phyloP scores from a whole-genome alignment of 75 land plant genomes.

The Adiantum capillusveneris region DNA sequence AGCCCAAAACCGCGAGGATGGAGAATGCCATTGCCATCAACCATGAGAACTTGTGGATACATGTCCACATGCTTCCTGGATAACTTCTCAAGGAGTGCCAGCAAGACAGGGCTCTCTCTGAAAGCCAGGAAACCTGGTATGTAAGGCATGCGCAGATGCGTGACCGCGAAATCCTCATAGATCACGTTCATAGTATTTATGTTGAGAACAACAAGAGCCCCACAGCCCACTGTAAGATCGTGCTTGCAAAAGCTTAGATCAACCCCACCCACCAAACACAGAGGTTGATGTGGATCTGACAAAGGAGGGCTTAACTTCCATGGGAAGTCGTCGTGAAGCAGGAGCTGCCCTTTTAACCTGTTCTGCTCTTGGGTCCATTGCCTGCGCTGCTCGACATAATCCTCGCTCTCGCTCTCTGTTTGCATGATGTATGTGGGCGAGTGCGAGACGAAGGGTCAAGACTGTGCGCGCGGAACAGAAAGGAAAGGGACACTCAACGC shows the following conservation, averaged over 20 bases:
- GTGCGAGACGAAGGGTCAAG: too few species aligned
- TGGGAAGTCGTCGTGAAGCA: slow-evolving; percentile 47
- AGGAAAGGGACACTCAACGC: too few species aligned
- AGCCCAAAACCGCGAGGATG: slow-evolving; percentile 94
- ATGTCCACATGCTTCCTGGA: background rate
- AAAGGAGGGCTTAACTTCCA: slow-evolving; percentile 28
- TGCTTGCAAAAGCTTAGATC: slow-evolving; percentile 77
- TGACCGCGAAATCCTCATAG: slow-evolving; percentile 57
- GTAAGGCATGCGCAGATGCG: slow-evolving; percentile 53
- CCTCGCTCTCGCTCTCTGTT: too few species aligned
- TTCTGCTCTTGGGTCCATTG: slow-evolving; percentile 34
- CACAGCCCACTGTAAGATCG: slow-evolving; percentile 60
- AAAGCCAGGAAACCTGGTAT: slow-evolving; percentile 89
- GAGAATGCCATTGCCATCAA: slow-evolving; percentile 87
- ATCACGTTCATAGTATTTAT: slow-evolving; percentile 41
- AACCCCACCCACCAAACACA: slow-evolving; percentile 77
- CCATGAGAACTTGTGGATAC: slow-evolving; percentile 60
- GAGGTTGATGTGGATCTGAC: background rate
- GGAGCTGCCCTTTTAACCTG: slow-evolving; percentile 37
- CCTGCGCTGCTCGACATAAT: slow-evolving; percentile 5
- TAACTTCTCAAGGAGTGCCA: background rate
- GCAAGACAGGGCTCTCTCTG: slow-evolving; percentile 37
- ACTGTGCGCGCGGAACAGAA: too few species aligned
- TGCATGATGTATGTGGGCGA: too few species aligned
- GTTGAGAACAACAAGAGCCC: slow-evolving; percentile 64